A percentile compares a stretch with the other conserved stretches of the same genome.
phyloP scores from a whole-genome alignment of 2,329 filamentous ascomycete species.

The Colletotrichum endophyticum region DNA sequence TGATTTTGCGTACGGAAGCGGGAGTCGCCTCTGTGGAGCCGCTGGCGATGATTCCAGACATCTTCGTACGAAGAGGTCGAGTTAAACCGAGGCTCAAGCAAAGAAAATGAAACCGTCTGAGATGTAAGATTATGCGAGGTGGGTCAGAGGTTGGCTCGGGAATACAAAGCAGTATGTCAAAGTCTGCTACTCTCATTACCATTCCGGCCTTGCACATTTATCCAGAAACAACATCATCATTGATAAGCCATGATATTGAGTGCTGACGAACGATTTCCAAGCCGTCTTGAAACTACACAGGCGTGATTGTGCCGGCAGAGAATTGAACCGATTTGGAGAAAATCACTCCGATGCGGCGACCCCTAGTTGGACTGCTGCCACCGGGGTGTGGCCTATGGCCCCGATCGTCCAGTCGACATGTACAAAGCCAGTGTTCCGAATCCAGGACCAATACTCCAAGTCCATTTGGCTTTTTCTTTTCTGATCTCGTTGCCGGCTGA shows the following conservation, averaged over 20 bases:
- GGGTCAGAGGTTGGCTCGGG: background rate
- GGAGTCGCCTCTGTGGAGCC: background rate
- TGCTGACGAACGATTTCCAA: background rate
- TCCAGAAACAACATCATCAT: background rate
- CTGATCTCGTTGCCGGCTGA: background rate
- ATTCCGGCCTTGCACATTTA: background rate
- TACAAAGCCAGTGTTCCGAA: background rate
- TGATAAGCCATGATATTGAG: background rate
- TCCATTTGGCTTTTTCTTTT: background rate
- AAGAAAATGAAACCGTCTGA: background rate
- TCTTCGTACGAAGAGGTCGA: background rate
- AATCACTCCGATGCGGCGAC: background rate
- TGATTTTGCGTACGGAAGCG: constrained; percentile 27
- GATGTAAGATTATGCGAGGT: background rate
- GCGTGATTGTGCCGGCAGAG: background rate
- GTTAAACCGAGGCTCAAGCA: background rate
- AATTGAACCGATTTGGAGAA: background rate
- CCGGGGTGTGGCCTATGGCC: background rate
- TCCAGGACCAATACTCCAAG: background rate
- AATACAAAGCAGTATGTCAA: background rate
- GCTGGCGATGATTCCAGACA: background rate
- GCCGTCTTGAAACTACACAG: background rate
- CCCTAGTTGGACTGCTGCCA: too few relatives aligned
- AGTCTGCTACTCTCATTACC: background rate
- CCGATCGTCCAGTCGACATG: background rate